Base-by-base conservation (phyloP, 352 stramenopile species). In the Nothophytophthora sp. region DNA sequence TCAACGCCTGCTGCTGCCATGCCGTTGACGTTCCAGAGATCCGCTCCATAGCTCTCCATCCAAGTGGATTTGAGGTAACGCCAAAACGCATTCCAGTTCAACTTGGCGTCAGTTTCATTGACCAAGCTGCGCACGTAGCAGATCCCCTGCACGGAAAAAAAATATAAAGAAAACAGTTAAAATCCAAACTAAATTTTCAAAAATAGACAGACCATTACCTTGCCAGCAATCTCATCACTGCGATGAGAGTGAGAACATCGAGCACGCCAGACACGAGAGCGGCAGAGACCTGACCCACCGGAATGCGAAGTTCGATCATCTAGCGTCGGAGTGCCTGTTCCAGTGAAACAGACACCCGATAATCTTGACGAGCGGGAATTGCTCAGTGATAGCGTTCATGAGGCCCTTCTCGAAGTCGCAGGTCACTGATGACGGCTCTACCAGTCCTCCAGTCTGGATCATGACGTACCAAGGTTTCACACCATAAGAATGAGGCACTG, bases 171-270 rank as follows among this genome's bases (percentile, higher is more conserved):
- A n/a, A n/a, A n/a, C n/a, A n/a, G n/a, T n/a, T n/a, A n/a, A n/a
- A n/a, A n/a, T n/a, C n/a, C n/a, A n/a, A n/a, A n/a, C n/a, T n/a
- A n/a, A n/a, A n/a, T n/a, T n/a, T n/a, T n/a, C n/a, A n/a, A n/a
- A n/a, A n/a, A n/a, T n/a, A n/a, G n/a, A n/a, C n/a, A n/a, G n/a
- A n/a, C n/a, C n/a, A n/a, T 36, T 22, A 96, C 88, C 56, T 92
- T 92, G 6, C 82, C 24, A 13, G 25, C 12, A 19, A 59, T 51
- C 40, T 49, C 27, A 5, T 43, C 10, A 50, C 38, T 12, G 32
- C 39, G 22, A 57, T 57, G 10, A 57, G 16, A 10, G 32, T 50
- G 12, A 57, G 39, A 6, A 44, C 29, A 30, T 57, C 50, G 15
- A 57, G 28, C 4, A 44, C 30, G 6, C 39, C 50, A 16, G 39